Evolutionary conservation across 2,329 filamentous ascomycete genomes (phyloP), one percentile per base, ranked within the genome.

Genomic region (Apiospora arundinis): DNA sequence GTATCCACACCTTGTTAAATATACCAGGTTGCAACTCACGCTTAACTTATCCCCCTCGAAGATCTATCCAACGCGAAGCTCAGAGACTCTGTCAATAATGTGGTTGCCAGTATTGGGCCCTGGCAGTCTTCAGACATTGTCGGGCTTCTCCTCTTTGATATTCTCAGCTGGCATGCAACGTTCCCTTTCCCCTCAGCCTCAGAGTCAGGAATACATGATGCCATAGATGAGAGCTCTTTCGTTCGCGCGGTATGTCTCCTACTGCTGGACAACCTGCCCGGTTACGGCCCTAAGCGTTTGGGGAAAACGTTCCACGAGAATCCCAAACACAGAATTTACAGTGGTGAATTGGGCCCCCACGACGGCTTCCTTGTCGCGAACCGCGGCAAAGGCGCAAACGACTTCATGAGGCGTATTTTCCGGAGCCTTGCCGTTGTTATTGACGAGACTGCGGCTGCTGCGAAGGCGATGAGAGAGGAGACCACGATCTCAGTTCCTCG

Each of bases 351-450:
- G n/a, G n/a, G 48, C 4, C n/a, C n/a, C 11, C 48, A 49, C 11
- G 8, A 6, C 14, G 69, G 70, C 42, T 70, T 23, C 56, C 52
- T 67, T 9, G 14, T 71, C 40, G 37, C 45, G 2, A 25, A 4
- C 32, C 65, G 72, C 21, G 70, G 68, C 42, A 74, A 66, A 25
- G 70, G 71, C 25, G 16, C 18, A 25, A 70, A 45, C 48, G 71
- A 74, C 49, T 72, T 70, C 23, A 69, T 66, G 46, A 72, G 71
- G 56, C 52, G 70, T 42, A 9, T 74, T 18, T 74, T 74, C 56
- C 71, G 73, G n/a, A 74, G 72, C 18, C 63, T 73, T 44, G 71
- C 72, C 42, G 25, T 65, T 23, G 67, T 49, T n/a, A 45, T 9
- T n/a, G 6, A 72, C 7, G 21, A 48, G 2, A n/a, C 9, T n/a